Evolutionary conservation across 2,329 filamentous ascomycete genomes (phyloP).

Genomic region (Dothideomycetes sp.): DNA sequence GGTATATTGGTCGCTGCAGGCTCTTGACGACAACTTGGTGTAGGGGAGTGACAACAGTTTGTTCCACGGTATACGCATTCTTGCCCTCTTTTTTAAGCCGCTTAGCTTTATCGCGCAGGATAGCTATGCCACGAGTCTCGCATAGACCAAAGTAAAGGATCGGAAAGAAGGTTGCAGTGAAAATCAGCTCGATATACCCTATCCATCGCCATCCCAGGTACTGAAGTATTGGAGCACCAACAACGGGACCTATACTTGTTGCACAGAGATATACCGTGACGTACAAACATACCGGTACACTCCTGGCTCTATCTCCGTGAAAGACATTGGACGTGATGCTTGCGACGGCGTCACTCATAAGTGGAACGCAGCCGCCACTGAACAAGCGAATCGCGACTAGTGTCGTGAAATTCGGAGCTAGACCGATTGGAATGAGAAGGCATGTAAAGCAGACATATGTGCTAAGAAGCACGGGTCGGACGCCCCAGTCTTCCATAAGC

Average conservation of each 20-base stretch:
- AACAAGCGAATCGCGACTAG: slow-evolving; percentile 26
- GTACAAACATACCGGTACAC: slow-evolving; percentile 24
- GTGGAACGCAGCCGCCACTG: slow-evolving; percentile 24
- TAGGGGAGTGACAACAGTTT: slow-evolving; percentile 21
- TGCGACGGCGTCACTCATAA: slow-evolving; percentile 24
- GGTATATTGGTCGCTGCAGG: slow-evolving; percentile 22
- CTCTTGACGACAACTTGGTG: slow-evolving; percentile 21
- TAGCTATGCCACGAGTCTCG: slow-evolving; percentile 37
- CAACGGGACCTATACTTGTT: slow-evolving; percentile 23
- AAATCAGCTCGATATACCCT: slow-evolving; percentile 30
- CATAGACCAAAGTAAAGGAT: slow-evolving; percentile 29
- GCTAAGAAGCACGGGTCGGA: slow-evolving; percentile 17
- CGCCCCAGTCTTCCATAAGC: slow-evolving; percentile 26
- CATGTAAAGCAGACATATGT: slow-evolving; percentile 24
- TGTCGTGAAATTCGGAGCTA: slow-evolving; percentile 27
- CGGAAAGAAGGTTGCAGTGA: slow-evolving; percentile 31
- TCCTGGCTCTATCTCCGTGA: slow-evolving; percentile 20
- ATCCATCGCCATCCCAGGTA: slow-evolving; percentile 26
- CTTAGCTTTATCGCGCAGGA: slow-evolving; percentile 28
- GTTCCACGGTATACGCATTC: slow-evolving; percentile 22
- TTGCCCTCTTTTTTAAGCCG: slow-evolving; percentile 19
- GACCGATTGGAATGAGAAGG: slow-evolving; percentile 27
- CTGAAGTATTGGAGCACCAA: slow-evolving; percentile 23
- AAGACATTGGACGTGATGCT: slow-evolving; percentile 28
- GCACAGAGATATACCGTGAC: slow-evolving; percentile 23